Percentiles rank a stretch among this genome's conserved stretches.
Evolutionary conservation across 2,329 filamentous ascomycete genomes (phyloP).

Genomic region (Geosmithia flava): DNA sequence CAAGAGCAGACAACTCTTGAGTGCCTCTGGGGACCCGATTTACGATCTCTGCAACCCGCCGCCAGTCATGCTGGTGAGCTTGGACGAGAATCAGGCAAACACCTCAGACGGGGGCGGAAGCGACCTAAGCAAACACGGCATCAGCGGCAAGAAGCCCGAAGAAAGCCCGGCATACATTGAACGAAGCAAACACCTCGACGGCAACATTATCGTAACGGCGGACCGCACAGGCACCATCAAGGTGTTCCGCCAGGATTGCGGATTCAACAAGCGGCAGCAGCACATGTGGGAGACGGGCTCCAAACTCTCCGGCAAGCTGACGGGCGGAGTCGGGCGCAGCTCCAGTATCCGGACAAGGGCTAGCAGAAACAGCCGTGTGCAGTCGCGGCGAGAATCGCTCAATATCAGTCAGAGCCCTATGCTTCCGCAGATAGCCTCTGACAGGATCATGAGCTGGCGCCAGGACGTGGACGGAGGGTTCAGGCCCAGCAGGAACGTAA

Average conservation of each 20-base stretch:
- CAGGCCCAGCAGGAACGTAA: constrained; percentile 23
- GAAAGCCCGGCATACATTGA: constrained; percentile 68
- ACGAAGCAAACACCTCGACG: constrained; percentile 62
- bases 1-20: constrained; percentile 64
- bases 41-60: constrained; percentile 95
- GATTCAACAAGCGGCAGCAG: constrained; percentile 62
- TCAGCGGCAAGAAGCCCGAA: constrained; percentile 34
- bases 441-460: constrained; percentile 82
- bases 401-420: constrained; percentile 14
- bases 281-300: constrained; percentile 71
- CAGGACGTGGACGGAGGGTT: constrained; percentile 43
- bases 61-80: constrained; percentile 68
- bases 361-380: constrained; percentile 32
- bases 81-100: constrained; percentile 45
- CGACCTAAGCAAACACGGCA: constrained; percentile 1
- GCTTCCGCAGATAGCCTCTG: constrained; percentile 31
- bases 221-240: constrained; percentile 85
- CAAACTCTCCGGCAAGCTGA: constrained; percentile 58
- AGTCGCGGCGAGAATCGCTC: constrained; percentile 43
- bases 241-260: constrained; percentile 91
- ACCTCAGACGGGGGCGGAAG: constrained; percentile 18
- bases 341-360: constrained; percentile 43
- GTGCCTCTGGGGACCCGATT: constrained; percentile 78
- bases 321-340: constrained; percentile 45
- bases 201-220: constrained; percentile 85